phyloP scores from a whole-genome alignment of 2,329 filamentous ascomycete species.

The Cordyceps cateniannulata region DNA sequence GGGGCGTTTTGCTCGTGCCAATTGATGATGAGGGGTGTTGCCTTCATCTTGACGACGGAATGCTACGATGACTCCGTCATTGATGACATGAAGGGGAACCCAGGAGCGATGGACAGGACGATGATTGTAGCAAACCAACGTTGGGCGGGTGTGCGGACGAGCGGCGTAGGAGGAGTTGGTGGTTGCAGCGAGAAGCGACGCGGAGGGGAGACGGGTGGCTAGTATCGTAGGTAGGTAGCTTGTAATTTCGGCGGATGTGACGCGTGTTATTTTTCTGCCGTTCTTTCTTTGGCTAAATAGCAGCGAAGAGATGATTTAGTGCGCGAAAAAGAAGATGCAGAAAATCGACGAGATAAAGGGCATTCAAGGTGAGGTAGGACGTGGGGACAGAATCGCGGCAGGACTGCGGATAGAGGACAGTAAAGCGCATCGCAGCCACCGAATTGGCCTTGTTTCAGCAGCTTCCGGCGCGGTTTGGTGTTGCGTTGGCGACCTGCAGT shows the following conservation, averaged over 20 bases:
- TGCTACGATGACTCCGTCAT: neutral
- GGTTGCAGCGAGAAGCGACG: neutral
- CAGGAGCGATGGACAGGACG: neutral
- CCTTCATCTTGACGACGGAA: slow-evolving; percentile 67
- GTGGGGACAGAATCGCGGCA: slow-evolving; percentile 2
- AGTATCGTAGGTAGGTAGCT: neutral
- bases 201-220: neutral
- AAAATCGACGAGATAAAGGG: neutral
- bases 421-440: neutral
- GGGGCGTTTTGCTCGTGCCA: slow-evolving; percentile 98
- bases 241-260: neutral
- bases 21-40: slow-evolving; percentile 90
- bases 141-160: neutral
- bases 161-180: neutral
- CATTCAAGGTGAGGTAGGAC: neutral
- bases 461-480: neutral
- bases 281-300: neutral
- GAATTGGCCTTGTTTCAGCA: neutral
- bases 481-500: neutral
- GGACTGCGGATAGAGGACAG: neutral
- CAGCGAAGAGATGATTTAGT: neutral
- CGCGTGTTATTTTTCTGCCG: neutral
- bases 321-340: neutral
- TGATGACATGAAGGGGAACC: slow-evolving; percentile 6
- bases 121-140: neutral